Evolutionary conservation across 495 filamentous ascomycete genomes (phyloP).

Genomic region (Neurospora sublineolata): DNA sequence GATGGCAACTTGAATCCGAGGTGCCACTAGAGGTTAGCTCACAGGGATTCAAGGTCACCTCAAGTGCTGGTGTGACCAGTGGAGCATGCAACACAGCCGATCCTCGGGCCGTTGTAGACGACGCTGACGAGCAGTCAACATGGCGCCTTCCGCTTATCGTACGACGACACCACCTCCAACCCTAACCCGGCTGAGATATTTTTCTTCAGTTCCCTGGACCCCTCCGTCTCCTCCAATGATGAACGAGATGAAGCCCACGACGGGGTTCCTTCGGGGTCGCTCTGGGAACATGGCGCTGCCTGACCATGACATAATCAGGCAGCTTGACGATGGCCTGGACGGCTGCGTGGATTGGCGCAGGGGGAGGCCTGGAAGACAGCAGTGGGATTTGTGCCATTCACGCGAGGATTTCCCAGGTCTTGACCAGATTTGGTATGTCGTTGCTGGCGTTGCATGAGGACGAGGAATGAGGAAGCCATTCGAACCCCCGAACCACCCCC

Average conservation of each 20-base stretch:
- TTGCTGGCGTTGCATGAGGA: background rate
- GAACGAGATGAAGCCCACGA: background rate
- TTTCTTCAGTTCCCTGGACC: background rate
- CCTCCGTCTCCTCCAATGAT: background rate
- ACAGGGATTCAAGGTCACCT: background rate
- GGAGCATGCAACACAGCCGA: background rate
- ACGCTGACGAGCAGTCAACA: background rate
- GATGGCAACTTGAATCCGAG: background rate
- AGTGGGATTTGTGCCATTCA: background rate
- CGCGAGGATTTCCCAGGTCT: background rate
- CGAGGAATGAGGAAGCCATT: background rate
- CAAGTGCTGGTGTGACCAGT: background rate
- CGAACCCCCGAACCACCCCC: background rate
- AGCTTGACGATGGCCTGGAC: background rate
- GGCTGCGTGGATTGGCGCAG: background rate
- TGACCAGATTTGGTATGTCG: background rate
- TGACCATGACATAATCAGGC: background rate
- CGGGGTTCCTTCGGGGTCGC: background rate
- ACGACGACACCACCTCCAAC: background rate
- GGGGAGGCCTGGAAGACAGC: background rate
- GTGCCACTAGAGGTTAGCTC: background rate
- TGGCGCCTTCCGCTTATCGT: background rate
- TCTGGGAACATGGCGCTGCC: background rate
- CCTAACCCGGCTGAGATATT: background rate
- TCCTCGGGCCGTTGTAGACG: background rate